Evolutionary conservation across 371 early-diverging fungal species (phyloP).

Genomic region (Mortierella sp.): DNA sequence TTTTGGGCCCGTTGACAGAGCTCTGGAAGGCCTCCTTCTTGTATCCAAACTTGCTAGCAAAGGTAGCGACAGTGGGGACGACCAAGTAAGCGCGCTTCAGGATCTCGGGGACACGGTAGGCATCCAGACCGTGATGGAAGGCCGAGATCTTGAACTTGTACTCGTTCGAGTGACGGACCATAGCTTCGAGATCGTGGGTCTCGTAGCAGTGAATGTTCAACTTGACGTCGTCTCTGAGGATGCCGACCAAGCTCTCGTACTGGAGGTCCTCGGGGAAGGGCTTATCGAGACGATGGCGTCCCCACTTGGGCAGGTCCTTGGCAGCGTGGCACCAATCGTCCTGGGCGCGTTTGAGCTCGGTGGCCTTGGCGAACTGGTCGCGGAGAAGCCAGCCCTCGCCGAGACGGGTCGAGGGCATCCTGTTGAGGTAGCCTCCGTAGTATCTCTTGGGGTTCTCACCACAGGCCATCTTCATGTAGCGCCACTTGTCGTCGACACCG

Average conservation of each 20-base stretch:
- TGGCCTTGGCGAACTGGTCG: slow-evolving; percentile 71
- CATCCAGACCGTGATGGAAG: slow-evolving; percentile 88
- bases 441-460: slow-evolving; percentile 84
- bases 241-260: slow-evolving; percentile 72
- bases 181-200: slow-evolving; percentile 78
- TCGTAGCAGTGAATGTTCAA: slow-evolving; percentile 85
- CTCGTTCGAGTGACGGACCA: slow-evolving; percentile 81
- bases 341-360: slow-evolving; percentile 64
- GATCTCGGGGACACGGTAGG: slow-evolving; percentile 78
- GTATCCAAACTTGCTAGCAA: slow-evolving; percentile 80
- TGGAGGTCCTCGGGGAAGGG: slow-evolving; percentile 76
- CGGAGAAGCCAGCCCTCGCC: slow-evolving; percentile 83
- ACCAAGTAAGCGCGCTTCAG: slow-evolving; percentile 70
- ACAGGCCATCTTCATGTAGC: slow-evolving; percentile 92
- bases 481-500: slow-evolving; percentile 68
- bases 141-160: slow-evolving; percentile 82
- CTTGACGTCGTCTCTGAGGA: slow-evolving; percentile 79
- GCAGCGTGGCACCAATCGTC: slow-evolving; percentile 86
- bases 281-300: slow-evolving; percentile 41
- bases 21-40: slow-evolving; percentile 84
- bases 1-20: slow-evolving; percentile 74
- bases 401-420: slow-evolving; percentile 70
- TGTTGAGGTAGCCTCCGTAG: slow-evolving; percentile 56
- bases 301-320: slow-evolving; percentile 35
- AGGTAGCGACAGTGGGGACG: slow-evolving; percentile 78